These are phyloP conservation scores for Catenaria anguillulae DNA, from an alignment of 371 early-diverging fungal species.

Conservation along the genomic window DNA sequence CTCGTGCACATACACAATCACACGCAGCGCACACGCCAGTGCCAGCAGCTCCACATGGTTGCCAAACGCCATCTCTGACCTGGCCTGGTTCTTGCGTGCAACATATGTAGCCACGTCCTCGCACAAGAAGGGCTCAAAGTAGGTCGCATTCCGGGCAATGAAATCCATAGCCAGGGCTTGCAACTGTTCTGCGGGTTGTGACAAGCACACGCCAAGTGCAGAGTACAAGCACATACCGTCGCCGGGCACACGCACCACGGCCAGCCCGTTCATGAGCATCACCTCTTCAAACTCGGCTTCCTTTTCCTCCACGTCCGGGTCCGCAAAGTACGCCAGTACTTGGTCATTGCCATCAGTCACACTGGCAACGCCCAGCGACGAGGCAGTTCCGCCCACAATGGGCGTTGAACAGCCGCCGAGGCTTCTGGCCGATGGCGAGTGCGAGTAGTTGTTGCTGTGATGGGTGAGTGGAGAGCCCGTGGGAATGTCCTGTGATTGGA, in stretches of 20 bases:
- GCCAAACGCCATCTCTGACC: background rate
- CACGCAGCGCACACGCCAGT: background rate
- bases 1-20: background rate
- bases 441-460: too few species aligned
- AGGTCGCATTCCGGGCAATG: background rate
- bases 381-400: too few species aligned
- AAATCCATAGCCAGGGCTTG: background rate
- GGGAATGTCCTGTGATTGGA: too few species aligned
- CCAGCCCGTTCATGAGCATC: background rate
- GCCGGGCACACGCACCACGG: background rate
- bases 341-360: background rate
- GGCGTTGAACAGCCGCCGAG: too few species aligned
- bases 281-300: background rate
- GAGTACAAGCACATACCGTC: background rate
- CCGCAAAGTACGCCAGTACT: background rate
- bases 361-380: too few species aligned
- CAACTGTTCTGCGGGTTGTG: background rate
- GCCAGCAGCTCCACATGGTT: slow-evolving; percentile 3
- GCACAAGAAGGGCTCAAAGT: background rate
- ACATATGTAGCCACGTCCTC: background rate
- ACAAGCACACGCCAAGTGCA: background rate
- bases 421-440: too few species aligned
- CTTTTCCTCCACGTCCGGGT: background rate
- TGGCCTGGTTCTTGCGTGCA: background rate
- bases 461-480: too few species aligned